phyloP scores from a whole-genome alignment of 331 rosid species.

The Quercus lobata region DNA sequence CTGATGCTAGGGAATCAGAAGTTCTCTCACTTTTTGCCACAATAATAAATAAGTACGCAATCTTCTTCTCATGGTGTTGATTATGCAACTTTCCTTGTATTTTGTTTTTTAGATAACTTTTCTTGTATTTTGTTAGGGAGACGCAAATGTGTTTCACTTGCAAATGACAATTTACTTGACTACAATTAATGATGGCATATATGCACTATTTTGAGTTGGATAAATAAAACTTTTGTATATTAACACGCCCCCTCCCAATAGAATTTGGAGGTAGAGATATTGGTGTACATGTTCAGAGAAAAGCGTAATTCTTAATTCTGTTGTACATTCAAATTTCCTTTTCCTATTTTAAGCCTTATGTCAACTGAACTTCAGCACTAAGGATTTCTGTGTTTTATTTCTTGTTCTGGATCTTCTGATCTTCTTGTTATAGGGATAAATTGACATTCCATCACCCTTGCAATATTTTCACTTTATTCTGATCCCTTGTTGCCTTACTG shows the following conservation, averaged over 20 bases:
- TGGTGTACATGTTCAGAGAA: neutral
- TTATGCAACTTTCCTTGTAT: neutral
- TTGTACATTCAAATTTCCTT: neutral
- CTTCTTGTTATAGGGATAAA: neutral
- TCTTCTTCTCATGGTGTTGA: neutral
- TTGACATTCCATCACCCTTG: neutral
- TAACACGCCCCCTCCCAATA: neutral
- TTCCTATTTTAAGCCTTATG: neutral
- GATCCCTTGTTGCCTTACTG: neutral
- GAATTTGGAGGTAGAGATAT: neutral
- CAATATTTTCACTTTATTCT: neutral
- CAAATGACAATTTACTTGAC: neutral
- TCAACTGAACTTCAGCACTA: neutral
- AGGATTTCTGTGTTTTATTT: neutral
- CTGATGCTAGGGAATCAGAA: conserved; percentile 97
- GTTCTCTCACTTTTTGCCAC: conserved; percentile 95
- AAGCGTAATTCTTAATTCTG: neutral
- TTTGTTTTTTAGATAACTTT: neutral
- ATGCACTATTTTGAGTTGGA: neutral
- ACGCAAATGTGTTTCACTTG: neutral
- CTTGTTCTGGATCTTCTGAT: neutral
- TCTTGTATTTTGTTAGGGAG: neutral
- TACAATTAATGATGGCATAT: neutral
- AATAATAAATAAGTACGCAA: conserved; percentile 70
- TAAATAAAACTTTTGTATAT: neutral